Conservation (phyloP, 2,329 filamentous ascomycete genomes). For the Pyrenochaeta sp. region DNA sequence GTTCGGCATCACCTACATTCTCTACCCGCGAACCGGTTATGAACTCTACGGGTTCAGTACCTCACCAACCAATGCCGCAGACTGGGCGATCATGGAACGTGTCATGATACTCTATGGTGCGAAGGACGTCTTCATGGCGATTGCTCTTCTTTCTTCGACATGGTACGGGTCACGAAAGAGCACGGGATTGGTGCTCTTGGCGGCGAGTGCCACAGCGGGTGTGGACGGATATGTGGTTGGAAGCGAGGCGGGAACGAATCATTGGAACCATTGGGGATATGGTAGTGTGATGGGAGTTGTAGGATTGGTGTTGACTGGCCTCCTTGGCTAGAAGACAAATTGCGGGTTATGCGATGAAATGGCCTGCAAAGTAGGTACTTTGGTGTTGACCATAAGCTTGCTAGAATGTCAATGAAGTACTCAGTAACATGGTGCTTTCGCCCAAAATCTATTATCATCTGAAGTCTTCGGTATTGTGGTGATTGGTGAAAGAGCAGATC, state of each 20-base stretch:
- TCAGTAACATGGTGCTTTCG: too few relatives aligned
- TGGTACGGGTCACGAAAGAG: constrained; percentile 50
- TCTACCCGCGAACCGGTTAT: constrained; percentile 45
- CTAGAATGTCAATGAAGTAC: too few relatives aligned
- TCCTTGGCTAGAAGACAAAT: constrained; percentile 18
- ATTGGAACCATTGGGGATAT: constrained; percentile 62
- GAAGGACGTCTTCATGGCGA: constrained; percentile 60
- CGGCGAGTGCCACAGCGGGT: constrained; percentile 51
- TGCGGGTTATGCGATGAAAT: not conserved
- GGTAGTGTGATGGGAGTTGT: constrained; percentile 45
- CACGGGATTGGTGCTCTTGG: constrained; percentile 54
- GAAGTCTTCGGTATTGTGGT: too few relatives aligned
- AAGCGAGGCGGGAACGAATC: constrained; percentile 45
- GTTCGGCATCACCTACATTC: constrained; percentile 53
- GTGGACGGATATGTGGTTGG: constrained; percentile 56
- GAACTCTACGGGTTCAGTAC: constrained; percentile 48
- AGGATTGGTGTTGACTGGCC: constrained; percentile 43
- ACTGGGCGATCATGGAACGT: constrained; percentile 52
- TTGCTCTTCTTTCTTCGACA: constrained; percentile 48
- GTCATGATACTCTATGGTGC: constrained; percentile 58
- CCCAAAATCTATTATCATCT: too few relatives aligned
- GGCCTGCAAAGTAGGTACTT: too few relatives aligned
- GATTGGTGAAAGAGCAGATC: not conserved
- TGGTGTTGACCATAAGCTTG: too few relatives aligned
- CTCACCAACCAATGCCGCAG: constrained; percentile 28